phyloP scores from a whole-genome alignment of 2,329 filamentous ascomycete genomes.

The Ophiostoma piceae region DNA sequence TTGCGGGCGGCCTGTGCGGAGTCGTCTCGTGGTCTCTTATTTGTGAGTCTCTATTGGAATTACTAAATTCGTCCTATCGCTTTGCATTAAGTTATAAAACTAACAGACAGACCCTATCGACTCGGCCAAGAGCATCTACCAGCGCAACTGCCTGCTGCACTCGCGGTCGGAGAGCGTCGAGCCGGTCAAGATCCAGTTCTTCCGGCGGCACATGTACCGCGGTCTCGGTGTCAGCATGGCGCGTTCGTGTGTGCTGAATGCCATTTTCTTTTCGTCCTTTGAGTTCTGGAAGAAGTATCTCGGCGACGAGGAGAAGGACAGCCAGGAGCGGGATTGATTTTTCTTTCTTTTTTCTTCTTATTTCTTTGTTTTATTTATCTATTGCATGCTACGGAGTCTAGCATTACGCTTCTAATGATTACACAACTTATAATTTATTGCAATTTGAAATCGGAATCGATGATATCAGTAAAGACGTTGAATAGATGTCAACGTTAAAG shows the following conservation, averaged over 20 bases:
- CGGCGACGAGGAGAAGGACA: neutral
- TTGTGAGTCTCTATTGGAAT: too few relatives aligned
- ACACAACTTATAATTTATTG: neutral
- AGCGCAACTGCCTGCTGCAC: slow-evolving; percentile 70
- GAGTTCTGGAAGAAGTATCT: slow-evolving; percentile 67
- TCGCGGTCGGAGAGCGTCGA: slow-evolving; percentile 59
- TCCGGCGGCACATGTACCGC: slow-evolving; percentile 73
- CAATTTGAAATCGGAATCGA: too few relatives aligned
- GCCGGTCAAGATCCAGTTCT: slow-evolving; percentile 70
- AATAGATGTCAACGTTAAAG: neutral
- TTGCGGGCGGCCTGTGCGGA: slow-evolving; percentile 74
- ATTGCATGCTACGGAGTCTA: neutral
- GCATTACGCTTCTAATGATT: neutral
- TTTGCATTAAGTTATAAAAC: too few relatives aligned
- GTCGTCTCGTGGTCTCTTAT: slow-evolving; percentile 77
- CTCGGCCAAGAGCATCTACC: slow-evolving; percentile 79
- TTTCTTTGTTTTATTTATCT: neutral
- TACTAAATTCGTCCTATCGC: too few relatives aligned
- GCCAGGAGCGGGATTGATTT: neutral
- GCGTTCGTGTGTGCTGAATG: slow-evolving; percentile 76
- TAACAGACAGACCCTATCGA: slow-evolving; percentile 58
- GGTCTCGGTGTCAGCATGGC: slow-evolving; percentile 78
- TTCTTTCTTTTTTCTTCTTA: neutral
- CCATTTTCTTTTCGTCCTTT: slow-evolving; percentile 85
- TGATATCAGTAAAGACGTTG: neutral